Conservation (phyloP, 139 green algal species). For the Chlorella sp. region DNA sequence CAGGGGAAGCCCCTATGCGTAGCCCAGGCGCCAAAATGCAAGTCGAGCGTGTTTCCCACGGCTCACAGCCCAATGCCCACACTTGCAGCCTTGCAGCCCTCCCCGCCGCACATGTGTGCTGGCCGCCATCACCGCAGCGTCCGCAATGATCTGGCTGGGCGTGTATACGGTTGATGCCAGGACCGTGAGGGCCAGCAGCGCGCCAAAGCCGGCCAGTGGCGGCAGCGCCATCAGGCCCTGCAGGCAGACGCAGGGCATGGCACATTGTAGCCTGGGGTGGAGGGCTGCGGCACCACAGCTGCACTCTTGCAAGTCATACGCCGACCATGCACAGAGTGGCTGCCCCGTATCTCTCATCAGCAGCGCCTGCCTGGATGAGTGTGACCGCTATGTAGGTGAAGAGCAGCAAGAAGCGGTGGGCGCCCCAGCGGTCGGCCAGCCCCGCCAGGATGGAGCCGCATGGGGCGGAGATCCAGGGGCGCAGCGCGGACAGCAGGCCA, state of each 20-base stretch:
- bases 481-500: conserved; percentile 29
- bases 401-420: conserved; percentile 10
- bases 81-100: background rate
- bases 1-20: no score
- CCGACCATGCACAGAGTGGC: no score
- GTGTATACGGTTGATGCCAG: background rate
- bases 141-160: background rate
- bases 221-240: conserved; percentile 26
- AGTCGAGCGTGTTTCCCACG: no score
- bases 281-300: no score
- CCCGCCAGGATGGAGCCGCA: conserved; percentile 30
- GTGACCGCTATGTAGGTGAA: background rate
- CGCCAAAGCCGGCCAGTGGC: background rate
- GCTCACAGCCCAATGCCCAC: no score
- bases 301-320: no score
- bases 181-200: conserved; percentile 16
- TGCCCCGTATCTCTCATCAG: no score
- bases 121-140: conserved; percentile 24
- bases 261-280: no score
- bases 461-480: conserved; percentile 16
- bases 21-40: no score
- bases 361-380: background rate
- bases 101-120: conserved; percentile 14
- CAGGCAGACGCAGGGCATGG: no score
- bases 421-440: conserved; percentile 24